These are phyloP conservation scores for Effrenium voratum DNA, from an alignment of 73 alveolate genomes.

Conservation along the genomic window DNA sequence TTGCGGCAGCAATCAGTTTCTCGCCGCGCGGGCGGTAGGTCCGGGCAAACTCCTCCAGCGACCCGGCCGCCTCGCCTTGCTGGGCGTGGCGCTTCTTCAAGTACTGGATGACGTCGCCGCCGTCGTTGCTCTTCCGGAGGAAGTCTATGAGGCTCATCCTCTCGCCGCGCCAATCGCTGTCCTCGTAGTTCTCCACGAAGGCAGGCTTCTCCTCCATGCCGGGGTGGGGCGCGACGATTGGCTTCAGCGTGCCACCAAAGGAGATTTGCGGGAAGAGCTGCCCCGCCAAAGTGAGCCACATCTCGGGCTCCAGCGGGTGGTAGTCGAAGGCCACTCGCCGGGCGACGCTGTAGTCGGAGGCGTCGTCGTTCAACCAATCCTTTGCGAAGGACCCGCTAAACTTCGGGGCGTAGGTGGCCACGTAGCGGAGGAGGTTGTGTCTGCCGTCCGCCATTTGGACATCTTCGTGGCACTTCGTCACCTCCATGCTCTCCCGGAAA, in stretches of 20 bases:
- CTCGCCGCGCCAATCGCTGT: background rate
- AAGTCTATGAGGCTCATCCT: slow-evolving; percentile 16
- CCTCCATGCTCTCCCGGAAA: too few relatives aligned
- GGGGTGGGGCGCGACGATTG: slow-evolving; percentile 22
- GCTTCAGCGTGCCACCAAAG: slow-evolving; percentile 31
- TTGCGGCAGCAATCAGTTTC: slow-evolving; percentile 7
- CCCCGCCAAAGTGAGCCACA: slow-evolving; percentile 10
- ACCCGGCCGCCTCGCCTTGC: background rate
- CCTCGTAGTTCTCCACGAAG: background rate
- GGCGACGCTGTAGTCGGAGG: slow-evolving; percentile 29
- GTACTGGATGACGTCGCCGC: background rate
- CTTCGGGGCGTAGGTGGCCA: too few relatives aligned
- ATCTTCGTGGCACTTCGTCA: too few relatives aligned
- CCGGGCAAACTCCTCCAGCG: background rate
- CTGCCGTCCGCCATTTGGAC: too few relatives aligned
- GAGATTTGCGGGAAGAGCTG: slow-evolving; percentile 19
- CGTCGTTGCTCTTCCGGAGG: slow-evolving; percentile 18
- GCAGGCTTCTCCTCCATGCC: slow-evolving; percentile 3
- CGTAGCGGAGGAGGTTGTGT: too few relatives aligned
- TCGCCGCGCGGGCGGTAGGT: background rate
- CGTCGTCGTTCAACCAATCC: too few relatives aligned
- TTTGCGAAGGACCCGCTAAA: too few relatives aligned
- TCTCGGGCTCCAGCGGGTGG: slow-evolving; percentile 43
- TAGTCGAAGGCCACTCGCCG: background rate
- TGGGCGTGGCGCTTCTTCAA: background rate